Conservation (phyloP, 1,139 yeast species). For the Suhomyces maxii region DNA sequence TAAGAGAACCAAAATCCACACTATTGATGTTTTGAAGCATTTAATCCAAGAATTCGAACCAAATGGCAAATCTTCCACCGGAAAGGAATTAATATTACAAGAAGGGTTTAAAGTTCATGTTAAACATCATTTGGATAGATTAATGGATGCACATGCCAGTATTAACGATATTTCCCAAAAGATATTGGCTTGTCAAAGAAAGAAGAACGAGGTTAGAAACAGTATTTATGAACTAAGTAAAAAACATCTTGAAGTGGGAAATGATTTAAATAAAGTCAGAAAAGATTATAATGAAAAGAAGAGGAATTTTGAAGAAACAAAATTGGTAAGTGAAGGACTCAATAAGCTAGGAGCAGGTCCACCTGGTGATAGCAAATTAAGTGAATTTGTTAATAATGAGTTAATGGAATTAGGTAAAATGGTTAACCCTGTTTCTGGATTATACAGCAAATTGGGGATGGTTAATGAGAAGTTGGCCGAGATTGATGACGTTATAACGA, state of each 20-base stretch:
- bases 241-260: conserved; percentile 39
- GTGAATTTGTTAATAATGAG: conserved; percentile 13
- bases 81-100: conserved; percentile 15
- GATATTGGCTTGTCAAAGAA: conserved; percentile 35
- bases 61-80: conserved; percentile 9
- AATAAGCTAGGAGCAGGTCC: conserved; percentile 2
- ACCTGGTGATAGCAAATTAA: conserved; percentile 12
- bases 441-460: conserved; percentile 32
- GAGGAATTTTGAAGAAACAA: conserved; percentile 24
- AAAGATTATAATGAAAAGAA: conserved; percentile 26
- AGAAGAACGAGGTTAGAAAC: conserved; percentile 43
- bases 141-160: conserved; percentile 40
- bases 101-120: conserved; percentile 35
- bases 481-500: conserved; percentile 17
- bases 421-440: conserved; percentile 42
- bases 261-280: conserved; percentile 41
- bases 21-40: conserved; percentile 40
- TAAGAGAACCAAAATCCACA: conserved; percentile 29
- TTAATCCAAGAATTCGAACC: conserved; percentile 32
- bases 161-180: conserved; percentile 43
- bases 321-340: conserved; percentile 13
- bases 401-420: conserved; percentile 17
- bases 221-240: conserved; percentile 39
- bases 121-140: conserved; percentile 29
- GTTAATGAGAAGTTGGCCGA: conserved; percentile 34